phyloP scores from a whole-genome alignment of 1,139 yeast species.

The Martiniozyma asiatica region DNA sequence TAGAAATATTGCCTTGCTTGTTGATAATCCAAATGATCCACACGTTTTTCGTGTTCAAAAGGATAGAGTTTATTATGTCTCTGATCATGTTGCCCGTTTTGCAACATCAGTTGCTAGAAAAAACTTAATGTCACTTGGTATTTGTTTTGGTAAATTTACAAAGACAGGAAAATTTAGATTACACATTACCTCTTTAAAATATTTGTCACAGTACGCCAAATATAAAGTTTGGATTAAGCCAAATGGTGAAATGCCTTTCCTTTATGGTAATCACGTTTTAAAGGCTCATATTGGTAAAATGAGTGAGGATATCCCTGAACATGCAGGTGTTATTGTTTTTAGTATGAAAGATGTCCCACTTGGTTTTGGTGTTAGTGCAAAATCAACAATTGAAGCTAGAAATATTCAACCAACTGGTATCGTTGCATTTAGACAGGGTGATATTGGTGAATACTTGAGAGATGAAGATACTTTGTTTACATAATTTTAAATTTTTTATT shows the following conservation, averaged over 20 bases:
- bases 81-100: conserved; percentile 69
- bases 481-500: too few relatives aligned
- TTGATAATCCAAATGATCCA: conserved; percentile 81
- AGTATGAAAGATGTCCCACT: conserved; percentile 89
- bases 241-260: conserved; percentile 97
- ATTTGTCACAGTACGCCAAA: conserved; percentile 78
- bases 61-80: conserved; percentile 88
- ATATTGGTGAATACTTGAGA: conserved; percentile 95
- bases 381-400: conserved; percentile 82
- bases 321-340: conserved; percentile 85
- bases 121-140: conserved; percentile 84
- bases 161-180: conserved; percentile 93
- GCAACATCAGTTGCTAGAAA: conserved; percentile 88
- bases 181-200: conserved; percentile 82
- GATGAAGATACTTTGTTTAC: conserved; percentile 95
- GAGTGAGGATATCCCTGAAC: conserved; percentile 97
- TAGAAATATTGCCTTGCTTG: conserved; percentile 76
- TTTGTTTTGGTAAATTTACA: conserved; percentile 92
- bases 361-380: conserved; percentile 94
- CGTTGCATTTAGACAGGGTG: conserved; percentile 94
- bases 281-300: conserved; percentile 95
- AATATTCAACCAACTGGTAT: conserved; percentile 86
- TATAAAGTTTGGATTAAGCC: conserved; percentile 93
- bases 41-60: conserved; percentile 93
- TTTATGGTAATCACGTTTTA: conserved; percentile 91